A percentile compares a stretch with the other conserved stretches of the same genome.
Conservation (phyloP, 108 stramenopile genomes). For the Asterionellopsis glacialis region DNA sequence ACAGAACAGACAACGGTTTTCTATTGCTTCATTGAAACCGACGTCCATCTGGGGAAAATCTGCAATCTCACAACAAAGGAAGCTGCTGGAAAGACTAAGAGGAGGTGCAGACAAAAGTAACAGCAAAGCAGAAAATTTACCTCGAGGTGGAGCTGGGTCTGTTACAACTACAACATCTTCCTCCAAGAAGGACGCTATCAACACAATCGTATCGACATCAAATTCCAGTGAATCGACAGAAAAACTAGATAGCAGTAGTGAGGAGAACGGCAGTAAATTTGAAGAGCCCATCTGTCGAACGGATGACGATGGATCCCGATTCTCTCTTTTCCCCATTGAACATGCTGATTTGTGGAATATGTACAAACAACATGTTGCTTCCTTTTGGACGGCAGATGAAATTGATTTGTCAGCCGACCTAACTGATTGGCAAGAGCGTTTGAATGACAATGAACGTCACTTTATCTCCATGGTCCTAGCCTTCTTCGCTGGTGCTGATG, state of each 20-base stretch:
- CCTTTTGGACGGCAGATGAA: slow-evolving; percentile 98
- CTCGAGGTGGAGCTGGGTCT: not conserved
- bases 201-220: too few species aligned
- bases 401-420: slow-evolving; percentile 92
- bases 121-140: not conserved
- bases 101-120: too few species aligned
- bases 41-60: too few species aligned
- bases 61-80: too few species aligned
- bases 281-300: slow-evolving; percentile 71
- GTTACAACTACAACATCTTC: not conserved
- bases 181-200: too few species aligned
- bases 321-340: slow-evolving; percentile 89
- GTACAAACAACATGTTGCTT: slow-evolving; percentile 97
- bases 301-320: slow-evolving; percentile 73
- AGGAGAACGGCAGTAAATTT: slow-evolving; percentile 13
- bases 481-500: slow-evolving; percentile 90
- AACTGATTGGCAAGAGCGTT: slow-evolving; percentile 85
- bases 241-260: slow-evolving; percentile 1
- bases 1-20: too few species aligned
- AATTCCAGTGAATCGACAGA: too few species aligned
- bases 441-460: slow-evolving; percentile 82
- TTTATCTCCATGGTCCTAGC: slow-evolving; percentile 82
- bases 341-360: slow-evolving; percentile 90
- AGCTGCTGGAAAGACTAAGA: too few species aligned
- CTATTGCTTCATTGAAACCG: too few species aligned